These are phyloP conservation scores for Capsaspora owczarzaki DNA, from an alignment of 78 protist genomes.

Conservation along the genomic window DNA sequence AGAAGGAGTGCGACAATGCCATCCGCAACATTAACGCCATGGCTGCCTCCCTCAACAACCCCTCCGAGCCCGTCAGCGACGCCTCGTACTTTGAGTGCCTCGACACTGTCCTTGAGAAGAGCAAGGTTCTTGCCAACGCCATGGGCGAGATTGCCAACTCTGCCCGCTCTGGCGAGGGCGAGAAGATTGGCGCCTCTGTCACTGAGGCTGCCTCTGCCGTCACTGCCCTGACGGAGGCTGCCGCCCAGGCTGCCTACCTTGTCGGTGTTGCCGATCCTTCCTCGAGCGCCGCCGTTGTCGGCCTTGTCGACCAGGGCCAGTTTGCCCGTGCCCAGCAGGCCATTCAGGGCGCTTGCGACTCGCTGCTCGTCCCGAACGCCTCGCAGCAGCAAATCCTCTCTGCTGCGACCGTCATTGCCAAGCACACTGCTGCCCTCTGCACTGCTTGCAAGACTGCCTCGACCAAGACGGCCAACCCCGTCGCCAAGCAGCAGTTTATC, in stretches of 20 bases:
- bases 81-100: constrained; percentile 15
- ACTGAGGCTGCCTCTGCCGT: background rate
- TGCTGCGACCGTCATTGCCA: constrained; percentile 26
- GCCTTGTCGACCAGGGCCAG: background rate
- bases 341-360: constrained; percentile 1
- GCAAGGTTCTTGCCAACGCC: background rate
- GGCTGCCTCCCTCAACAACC: background rate
- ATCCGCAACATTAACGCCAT: background rate
- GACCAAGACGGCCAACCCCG: constrained; percentile 10
- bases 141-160: background rate
- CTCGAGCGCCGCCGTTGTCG: constrained; percentile 1
- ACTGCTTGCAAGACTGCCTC: constrained; percentile 16
- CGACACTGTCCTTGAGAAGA: background rate
- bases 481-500: constrained; percentile 21
- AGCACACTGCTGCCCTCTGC: constrained; percentile 26
- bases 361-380: background rate
- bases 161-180: background rate
- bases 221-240: background rate
- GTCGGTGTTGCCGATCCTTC: constrained; percentile 13
- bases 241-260: constrained; percentile 19
- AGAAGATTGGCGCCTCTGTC: background rate
- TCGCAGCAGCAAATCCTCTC: background rate
- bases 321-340: background rate
- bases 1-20: constrained; percentile 2
- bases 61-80: background rate